Percentiles rank a stretch among this genome's conserved stretches.
phyloP scores from a whole-genome alignment of 306 rosid genomes.

The Mucuna pruriens region DNA sequence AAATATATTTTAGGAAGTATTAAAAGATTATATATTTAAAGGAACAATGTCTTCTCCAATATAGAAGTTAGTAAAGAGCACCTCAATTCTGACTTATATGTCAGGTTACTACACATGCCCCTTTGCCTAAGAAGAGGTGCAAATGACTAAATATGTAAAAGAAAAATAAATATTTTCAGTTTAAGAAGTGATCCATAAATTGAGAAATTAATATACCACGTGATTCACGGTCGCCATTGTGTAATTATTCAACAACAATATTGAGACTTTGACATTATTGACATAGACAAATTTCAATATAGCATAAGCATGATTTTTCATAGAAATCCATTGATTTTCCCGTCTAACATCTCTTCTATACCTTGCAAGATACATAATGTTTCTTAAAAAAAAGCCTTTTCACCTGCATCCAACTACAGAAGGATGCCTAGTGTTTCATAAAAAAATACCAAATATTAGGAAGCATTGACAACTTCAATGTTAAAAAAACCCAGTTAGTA shows the following conservation, averaged over 20 bases:
- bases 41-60: conserved; percentile 25
- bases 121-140: background rate
- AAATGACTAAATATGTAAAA: background rate
- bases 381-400: background rate
- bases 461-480: conserved; percentile 13
- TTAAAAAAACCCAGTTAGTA: too few species aligned
- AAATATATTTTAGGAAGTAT: background rate
- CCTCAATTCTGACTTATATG: conserved; percentile 7
- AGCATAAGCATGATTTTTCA: background rate
- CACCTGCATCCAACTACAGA: background rate
- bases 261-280: background rate
- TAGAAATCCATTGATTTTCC: background rate
- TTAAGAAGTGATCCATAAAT: background rate
- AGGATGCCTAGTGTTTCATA: background rate
- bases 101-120: conserved; percentile 24
- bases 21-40: background rate
- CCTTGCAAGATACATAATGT: too few species aligned
- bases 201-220: background rate
- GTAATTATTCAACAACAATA: background rate
- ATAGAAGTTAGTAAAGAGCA: conserved; percentile 27
- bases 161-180: background rate
- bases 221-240: background rate
- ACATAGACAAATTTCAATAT: background rate
- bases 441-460: background rate
- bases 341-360: background rate